Conservation (phyloP, 2,329 filamentous ascomycete species). For the Cladophialophora yegresii region DNA sequence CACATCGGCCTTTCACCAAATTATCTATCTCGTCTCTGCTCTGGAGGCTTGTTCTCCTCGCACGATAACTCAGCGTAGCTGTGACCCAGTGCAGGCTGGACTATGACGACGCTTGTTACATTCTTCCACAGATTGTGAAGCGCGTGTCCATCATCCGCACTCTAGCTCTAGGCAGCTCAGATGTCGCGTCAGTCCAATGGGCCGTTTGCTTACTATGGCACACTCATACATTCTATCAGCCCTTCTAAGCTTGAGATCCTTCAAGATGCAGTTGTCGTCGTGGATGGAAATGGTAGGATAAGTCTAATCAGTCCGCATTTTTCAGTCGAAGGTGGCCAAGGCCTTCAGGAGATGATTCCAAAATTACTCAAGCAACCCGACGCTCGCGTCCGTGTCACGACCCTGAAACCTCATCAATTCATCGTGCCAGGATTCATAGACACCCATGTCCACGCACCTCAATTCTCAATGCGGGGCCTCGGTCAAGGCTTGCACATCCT, state of each 20-base stretch:
- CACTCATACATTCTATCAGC: slow-evolving; percentile 47
- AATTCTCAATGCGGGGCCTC: slow-evolving; percentile 52
- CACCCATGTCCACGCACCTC: slow-evolving; percentile 69
- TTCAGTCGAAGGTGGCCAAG: slow-evolving; percentile 25
- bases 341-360: slow-evolving; percentile 12
- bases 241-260: slow-evolving; percentile 44
- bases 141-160: not conserved
- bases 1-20: no score
- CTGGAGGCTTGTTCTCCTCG: not conserved
- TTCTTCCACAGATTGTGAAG: not conserved
- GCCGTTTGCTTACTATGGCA: slow-evolving; percentile 44
- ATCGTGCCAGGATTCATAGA: slow-evolving; percentile 64
- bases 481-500: slow-evolving; percentile 49
- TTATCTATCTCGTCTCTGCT: not conserved
- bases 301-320: slow-evolving; percentile 35
- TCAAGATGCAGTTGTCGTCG: slow-evolving; percentile 38
- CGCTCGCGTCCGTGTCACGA: not conserved
- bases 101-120: not conserved
- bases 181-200: not conserved
- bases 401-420: slow-evolving; percentile 48
- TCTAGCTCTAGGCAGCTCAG: not conserved
- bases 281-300: slow-evolving; percentile 25
- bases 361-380: slow-evolving; percentile 6
- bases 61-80: not conserved
- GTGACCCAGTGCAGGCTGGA: not conserved